phyloP scores from a whole-genome alignment of 257 asterid genomes.

The Hygrophila difformis region DNA sequence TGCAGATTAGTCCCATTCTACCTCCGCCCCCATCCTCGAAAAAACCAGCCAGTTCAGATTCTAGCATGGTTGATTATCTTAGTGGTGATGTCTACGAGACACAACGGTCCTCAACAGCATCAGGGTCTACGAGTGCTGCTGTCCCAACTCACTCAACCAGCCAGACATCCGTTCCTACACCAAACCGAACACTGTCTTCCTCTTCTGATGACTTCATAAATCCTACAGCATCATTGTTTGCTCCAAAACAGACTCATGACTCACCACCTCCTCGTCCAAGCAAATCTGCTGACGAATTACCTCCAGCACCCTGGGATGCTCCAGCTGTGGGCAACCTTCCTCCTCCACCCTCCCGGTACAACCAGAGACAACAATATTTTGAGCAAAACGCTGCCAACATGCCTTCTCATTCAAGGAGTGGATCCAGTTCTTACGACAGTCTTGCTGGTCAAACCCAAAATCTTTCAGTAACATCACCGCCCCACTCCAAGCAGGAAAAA shows the following conservation, averaged over 20 bases:
- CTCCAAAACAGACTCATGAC: conserved; percentile 28
- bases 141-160: conserved; percentile 34
- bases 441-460: conserved; percentile 67
- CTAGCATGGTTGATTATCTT: conserved; percentile 59
- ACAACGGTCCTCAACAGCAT: conserved; percentile 35
- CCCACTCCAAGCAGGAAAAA: conserved; percentile 50
- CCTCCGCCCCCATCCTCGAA: conserved; percentile 76
- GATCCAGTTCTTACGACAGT: conserved; percentile 56
- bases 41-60: conserved; percentile 37
- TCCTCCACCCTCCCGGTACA: conserved; percentile 68
- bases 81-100: conserved; percentile 73
- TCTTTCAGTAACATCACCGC: conserved; percentile 51
- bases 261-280: conserved; percentile 29
- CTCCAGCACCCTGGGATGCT: conserved; percentile 52
- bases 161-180: conserved; percentile 20
- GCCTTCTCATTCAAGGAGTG: conserved; percentile 40
- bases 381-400: conserved; percentile 39
- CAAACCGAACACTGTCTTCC: conserved; percentile 30
- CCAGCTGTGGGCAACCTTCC: conserved; percentile 40
- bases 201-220: conserved; percentile 62
- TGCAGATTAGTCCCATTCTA: conserved; percentile 41
- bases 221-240: conserved; percentile 72
- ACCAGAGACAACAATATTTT: conserved; percentile 78
- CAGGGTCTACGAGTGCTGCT: conserved; percentile 32
- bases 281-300: conserved; percentile 46